Evolutionary conservation across 306 rosid species (phyloP).

Genomic region (Glycine tomentella): DNA sequence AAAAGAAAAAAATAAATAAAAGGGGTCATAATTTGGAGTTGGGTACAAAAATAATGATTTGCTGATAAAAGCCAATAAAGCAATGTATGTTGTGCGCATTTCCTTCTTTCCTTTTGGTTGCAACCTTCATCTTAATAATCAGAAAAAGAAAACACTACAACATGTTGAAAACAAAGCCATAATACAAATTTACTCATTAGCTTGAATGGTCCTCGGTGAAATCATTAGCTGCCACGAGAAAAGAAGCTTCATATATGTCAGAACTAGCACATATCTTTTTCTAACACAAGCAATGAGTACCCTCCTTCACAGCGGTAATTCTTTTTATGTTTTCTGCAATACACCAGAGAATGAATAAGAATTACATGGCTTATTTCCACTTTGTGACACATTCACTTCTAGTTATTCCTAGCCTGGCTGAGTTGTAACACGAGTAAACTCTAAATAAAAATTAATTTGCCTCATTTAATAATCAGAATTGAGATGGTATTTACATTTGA

Average conservation of each 20-base stretch:
- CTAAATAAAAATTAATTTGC: conserved; percentile 38
- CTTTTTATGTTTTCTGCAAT: conserved; percentile 51
- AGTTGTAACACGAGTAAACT: conserved; percentile 4
- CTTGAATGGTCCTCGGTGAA: conserved; percentile 50
- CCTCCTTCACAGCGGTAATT: conserved; percentile 59
- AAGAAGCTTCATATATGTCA: conserved; percentile 55
- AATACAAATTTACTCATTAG: conserved; percentile 20
- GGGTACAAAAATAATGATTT: conserved; percentile 53
- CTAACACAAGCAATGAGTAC: conserved; percentile 54
- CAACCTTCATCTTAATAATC: conserved; percentile 50
- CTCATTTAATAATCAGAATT: conserved; percentile 32
- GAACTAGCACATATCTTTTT: conserved; percentile 48
- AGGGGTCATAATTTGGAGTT: conserved; percentile 43
- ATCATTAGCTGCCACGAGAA: conserved; percentile 55
- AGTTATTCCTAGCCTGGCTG: not conserved
- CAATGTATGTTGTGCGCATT: conserved; percentile 45
- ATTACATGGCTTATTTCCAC: conserved; percentile 37
- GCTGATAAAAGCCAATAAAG: conserved; percentile 55
- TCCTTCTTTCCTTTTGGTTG: conserved; percentile 43
- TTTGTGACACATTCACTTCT: conserved; percentile 30
- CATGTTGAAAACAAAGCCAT: conserved; percentile 26
- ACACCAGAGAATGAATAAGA: conserved; percentile 37
- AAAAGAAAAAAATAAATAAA: conserved; percentile 41
- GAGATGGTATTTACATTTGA: conserved; percentile 37
- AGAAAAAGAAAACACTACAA: conserved; percentile 7